These are phyloP conservation scores for Suillus decipiens DNA, from an alignment of 768 basidiomycete genomes.

Conservation along the genomic window DNA sequence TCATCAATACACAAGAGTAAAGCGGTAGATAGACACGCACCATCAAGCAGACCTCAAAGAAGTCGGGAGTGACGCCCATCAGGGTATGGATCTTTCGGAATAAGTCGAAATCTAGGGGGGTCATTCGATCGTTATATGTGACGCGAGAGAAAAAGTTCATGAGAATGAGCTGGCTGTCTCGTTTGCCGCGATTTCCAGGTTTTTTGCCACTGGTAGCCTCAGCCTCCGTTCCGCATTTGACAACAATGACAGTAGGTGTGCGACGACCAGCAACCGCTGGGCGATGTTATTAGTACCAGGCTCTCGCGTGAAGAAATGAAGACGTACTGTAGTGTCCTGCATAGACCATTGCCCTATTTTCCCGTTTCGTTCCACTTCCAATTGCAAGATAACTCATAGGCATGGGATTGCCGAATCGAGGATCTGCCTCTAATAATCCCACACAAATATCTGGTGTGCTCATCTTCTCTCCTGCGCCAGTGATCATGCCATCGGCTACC, in stretches of 20 bases:
- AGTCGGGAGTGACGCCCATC: constrained; percentile 99
- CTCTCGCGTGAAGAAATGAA: neutral
- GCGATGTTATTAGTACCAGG: constrained; percentile 10
- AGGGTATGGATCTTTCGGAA: constrained; percentile 95
- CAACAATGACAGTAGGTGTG: constrained; percentile 91
- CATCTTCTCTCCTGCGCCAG: constrained; percentile 92
- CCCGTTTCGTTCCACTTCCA: constrained; percentile 83
- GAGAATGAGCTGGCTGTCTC: constrained; percentile 96
- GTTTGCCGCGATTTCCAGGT: constrained; percentile 97
- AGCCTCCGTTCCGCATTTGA: constrained; percentile 92
- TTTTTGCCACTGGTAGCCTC: constrained; percentile 87
- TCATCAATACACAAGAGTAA: constrained; percentile 14
- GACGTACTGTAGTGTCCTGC: constrained; percentile 97
- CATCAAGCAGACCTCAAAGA: constrained; percentile 97
- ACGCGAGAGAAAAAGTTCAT: constrained; percentile 99
- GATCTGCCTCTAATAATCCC: constrained; percentile 86
- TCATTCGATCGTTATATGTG: constrained; percentile 99
- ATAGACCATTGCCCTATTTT: constrained; percentile 97
- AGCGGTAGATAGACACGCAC: constrained; percentile 45
- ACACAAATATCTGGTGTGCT: constrained; percentile 98
- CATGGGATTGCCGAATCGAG: constrained; percentile 92
- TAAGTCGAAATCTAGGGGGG: constrained; percentile 94
- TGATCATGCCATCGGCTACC: constrained; percentile 98
- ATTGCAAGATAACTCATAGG: constrained; percentile 95
- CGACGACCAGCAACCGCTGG: constrained; percentile 81